phyloP scores from a whole-genome alignment of 352 stramenopile genomes.

The Globisporangium spiculum region DNA sequence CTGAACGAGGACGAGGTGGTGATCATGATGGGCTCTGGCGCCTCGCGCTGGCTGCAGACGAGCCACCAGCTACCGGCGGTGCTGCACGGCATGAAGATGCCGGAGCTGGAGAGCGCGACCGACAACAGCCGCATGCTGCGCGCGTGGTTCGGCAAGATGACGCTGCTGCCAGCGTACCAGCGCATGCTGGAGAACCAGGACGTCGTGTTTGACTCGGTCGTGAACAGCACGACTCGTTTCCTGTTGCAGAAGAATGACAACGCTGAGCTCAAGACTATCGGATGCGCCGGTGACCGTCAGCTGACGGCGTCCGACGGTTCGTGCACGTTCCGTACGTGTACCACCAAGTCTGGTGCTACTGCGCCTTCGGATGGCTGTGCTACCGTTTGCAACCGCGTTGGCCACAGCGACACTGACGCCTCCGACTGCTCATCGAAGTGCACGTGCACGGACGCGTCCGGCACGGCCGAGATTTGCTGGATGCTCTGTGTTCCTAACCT shows the following conservation, averaged over 20 bases:
- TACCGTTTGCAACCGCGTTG: constrained; percentile 27
- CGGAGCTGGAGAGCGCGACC: constrained; percentile 27
- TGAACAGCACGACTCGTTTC: constrained; percentile 36
- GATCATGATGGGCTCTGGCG: constrained; percentile 54
- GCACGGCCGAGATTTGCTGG: constrained; percentile 39
- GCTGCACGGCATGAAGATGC: constrained; percentile 64
- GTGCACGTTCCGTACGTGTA: constrained; percentile 35
- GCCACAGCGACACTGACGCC: constrained; percentile 25
- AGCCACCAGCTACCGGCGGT: constrained; percentile 45
- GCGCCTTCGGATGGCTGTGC: constrained; percentile 31
- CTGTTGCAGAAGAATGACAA: constrained; percentile 21
- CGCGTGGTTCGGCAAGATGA: constrained; percentile 66
- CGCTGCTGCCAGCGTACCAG: constrained; percentile 43
- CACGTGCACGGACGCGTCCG: constrained; percentile 28
- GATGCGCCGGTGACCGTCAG: constrained; percentile 36
- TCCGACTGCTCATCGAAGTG: constrained; percentile 41
- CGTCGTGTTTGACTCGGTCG: constrained; percentile 32
- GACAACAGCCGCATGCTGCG: constrained; percentile 31
- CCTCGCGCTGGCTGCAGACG: constrained; percentile 40
- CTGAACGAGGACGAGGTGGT: constrained; percentile 56
- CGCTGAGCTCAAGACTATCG: constrained; percentile 35
- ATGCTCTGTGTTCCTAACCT: constrained; percentile 37
- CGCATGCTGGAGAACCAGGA: constrained; percentile 27
- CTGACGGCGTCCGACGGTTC: constrained; percentile 37
- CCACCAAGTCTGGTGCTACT: constrained; percentile 26